Conservation (phyloP, 495 filamentous ascomycete species). For the Podospora appendiculata region DNA sequence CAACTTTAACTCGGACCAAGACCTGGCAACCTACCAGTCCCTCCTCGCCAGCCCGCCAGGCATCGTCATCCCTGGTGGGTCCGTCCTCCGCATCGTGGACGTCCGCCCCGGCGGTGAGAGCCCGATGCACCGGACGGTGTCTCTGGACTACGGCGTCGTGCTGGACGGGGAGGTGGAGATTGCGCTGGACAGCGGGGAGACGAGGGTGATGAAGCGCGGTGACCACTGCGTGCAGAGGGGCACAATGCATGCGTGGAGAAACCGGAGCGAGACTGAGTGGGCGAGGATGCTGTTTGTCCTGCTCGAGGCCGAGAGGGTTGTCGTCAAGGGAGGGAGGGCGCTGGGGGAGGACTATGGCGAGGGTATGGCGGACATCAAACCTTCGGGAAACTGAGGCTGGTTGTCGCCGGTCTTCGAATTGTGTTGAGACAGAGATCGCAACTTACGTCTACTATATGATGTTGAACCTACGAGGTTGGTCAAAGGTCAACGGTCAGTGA, state of each 20-base stretch:
- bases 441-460: no score
- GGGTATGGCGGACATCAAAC: not conserved
- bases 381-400: not conserved
- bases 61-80: conserved; percentile 32
- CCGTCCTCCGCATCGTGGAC: conserved; percentile 44
- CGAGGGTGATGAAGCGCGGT: conserved; percentile 25
- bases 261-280: conserved; percentile 42
- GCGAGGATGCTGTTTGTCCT: conserved; percentile 48
- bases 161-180: conserved; percentile 52
- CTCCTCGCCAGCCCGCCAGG: conserved; percentile 23
- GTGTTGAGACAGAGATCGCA: no score
- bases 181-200: conserved; percentile 48
- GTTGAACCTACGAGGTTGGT: no score
- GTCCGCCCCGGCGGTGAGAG: conserved; percentile 34
- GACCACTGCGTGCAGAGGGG: conserved; percentile 42
- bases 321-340: conserved; percentile 12
- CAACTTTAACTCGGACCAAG: conserved; percentile 25
- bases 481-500: no score
- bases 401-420: no score
- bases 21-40: conserved; percentile 29
- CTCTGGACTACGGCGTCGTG: conserved; percentile 61
- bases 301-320: conserved; percentile 32
- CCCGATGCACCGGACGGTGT: conserved; percentile 54
- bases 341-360: not conserved
- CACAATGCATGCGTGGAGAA: conserved; percentile 55